Evolutionary conservation across 305 asterid genomes (phyloP), one percentile per base, ranked within the genome.

Genomic region (Fraxinus platypoda): DNA sequence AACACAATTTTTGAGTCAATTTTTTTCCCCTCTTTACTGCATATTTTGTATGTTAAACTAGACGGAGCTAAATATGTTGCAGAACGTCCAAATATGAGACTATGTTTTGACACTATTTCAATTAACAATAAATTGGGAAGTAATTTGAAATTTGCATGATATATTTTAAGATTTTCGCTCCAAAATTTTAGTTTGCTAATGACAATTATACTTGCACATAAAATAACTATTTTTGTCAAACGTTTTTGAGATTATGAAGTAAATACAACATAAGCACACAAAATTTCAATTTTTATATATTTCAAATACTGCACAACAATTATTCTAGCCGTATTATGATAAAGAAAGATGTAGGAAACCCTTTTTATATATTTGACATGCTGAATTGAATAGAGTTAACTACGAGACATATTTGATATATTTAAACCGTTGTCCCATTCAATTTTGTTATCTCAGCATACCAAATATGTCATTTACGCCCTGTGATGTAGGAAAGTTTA

Each of bases 11-110:
- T 23, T n/a, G 12, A 15, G 7, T 26, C 21, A 11, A 26, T 2
- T 66, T 66, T 11, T 66, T 28, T 28, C 4, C 75, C 35, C 5
- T 13, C 21, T 31, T 70, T 70, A 2, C 11, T 70, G 12, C 25
- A 30, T 70, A 12, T 70, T 3, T 70, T 70, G 38, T 30, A 3
- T 11, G 19, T 3, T 68, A 68, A 26, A 26, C 8, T 11, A 66
- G 74, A 59, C 1, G 8, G 3, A 23, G 8, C 73, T 0, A 25
- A 64, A 23, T 25, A 8, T 62, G 3, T 21, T 31, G 57, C 37
- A 11, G 4, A 72, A 49, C 74, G 81, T 84, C 86, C 79, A 37
- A 43, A 26, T 72, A 62, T 73, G 57, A n/a, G 83, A 79, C 84
- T 66, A 68, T 68, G 64, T 43, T 11, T 43, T 37, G 82, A 74